Percentiles rank a stretch among this genome's conserved stretches.
phyloP scores from a whole-genome alignment of 805 yeast species.

The Metschnikowia henanensis region DNA sequence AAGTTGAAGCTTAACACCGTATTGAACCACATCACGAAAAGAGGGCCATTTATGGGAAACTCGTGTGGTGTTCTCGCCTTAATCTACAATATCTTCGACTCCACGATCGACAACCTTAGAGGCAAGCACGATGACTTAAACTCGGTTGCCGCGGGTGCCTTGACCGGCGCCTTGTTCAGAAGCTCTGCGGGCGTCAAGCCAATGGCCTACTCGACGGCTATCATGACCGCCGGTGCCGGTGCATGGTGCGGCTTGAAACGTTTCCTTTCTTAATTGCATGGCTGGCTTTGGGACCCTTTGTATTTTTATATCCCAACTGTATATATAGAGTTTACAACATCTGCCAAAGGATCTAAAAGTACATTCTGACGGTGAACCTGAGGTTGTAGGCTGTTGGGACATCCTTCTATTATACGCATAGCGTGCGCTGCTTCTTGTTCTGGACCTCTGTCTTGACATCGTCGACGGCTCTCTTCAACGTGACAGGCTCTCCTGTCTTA shows the following conservation, averaged over 20 bases:
- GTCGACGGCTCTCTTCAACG: neutral
- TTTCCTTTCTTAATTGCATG: constrained; percentile 21
- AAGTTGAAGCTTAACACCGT: constrained; percentile 86
- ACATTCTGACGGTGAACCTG: constrained; percentile 8
- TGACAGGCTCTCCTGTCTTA: neutral
- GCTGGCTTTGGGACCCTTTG: constrained; percentile 12
- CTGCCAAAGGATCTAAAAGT: constrained; percentile 7
- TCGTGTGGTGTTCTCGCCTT: constrained; percentile 93
- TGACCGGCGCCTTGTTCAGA: constrained; percentile 90
- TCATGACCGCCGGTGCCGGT: constrained; percentile 89
- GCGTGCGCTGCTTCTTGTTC: constrained; percentile 11
- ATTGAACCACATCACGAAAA: constrained; percentile 86
- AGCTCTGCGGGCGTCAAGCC: constrained; percentile 84
- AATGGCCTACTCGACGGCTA: constrained; percentile 80
- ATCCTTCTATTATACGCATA: constrained; percentile 1
- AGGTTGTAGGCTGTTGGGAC: neutral
- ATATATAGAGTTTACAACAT: constrained; percentile 15
- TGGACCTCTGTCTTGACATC: neutral
- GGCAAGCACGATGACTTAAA: constrained; percentile 88
- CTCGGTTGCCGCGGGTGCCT: constrained; percentile 84
- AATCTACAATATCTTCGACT: constrained; percentile 81
- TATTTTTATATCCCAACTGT: constrained; percentile 16
- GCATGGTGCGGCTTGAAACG: constrained; percentile 87
- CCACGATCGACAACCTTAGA: constrained; percentile 74
- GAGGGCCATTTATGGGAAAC: constrained; percentile 96